These are phyloP conservation scores for Candida vaughaniae DNA, from an alignment of 805 yeast genomes.

Conservation along the genomic window DNA sequence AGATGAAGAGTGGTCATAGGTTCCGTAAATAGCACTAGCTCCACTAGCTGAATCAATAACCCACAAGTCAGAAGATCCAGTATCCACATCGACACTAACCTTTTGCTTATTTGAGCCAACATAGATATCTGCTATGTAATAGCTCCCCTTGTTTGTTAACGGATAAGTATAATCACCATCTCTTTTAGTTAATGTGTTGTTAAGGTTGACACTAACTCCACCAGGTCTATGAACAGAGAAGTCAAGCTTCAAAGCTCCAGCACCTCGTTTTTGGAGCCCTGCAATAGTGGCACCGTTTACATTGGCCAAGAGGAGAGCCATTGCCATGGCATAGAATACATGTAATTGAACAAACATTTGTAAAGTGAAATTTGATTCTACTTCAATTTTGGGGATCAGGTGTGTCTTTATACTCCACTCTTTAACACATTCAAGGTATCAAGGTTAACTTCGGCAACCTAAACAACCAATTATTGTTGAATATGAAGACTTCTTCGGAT, in stretches of 20 bases:
- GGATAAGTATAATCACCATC: slow-evolving; percentile 5
- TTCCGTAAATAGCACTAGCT: slow-evolving; percentile 26
- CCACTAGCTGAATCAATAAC: slow-evolving; percentile 13
- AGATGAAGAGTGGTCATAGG: slow-evolving; percentile 34
- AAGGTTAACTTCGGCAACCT: too few species aligned
- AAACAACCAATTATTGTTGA: too few species aligned
- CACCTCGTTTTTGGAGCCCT: slow-evolving; percentile 11
- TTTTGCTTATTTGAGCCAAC: slow-evolving; percentile 25
- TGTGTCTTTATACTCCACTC: too few species aligned
- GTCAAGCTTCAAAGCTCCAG: slow-evolving; percentile 9
- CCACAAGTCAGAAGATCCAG: slow-evolving; percentile 32
- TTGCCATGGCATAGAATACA: slow-evolving; percentile 8
- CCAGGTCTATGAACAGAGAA: slow-evolving; percentile 10
- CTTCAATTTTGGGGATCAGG: too few species aligned
- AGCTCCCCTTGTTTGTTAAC: slow-evolving; percentile 8
- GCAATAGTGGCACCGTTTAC: slow-evolving; percentile 8
- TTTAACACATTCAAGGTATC: too few species aligned
- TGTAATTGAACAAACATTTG: slow-evolving; percentile 3
- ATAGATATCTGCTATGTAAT: slow-evolving; percentile 13
- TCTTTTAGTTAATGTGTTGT: slow-evolving; percentile 2
- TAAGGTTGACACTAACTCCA: too few species aligned
- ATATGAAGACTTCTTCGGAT: too few species aligned
- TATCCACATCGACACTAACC: slow-evolving; percentile 22
- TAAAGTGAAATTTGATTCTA: too few species aligned
- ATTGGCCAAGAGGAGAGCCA: slow-evolving; percentile 7